phyloP scores from a whole-genome alignment of 2,329 filamentous ascomycete species.

The Blastomyces parvus region DNA sequence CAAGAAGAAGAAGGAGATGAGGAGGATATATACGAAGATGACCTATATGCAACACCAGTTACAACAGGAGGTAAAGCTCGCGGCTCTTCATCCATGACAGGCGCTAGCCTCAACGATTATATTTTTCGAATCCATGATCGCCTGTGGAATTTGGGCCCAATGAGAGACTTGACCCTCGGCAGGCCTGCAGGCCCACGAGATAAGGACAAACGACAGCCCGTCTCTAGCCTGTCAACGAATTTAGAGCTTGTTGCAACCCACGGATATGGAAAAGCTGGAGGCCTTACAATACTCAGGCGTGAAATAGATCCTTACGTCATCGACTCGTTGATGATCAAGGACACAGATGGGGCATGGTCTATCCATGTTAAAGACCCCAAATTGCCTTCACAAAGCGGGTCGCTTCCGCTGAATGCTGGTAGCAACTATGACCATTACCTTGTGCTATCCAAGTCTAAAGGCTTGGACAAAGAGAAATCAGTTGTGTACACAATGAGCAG shows the following conservation, averaged over 20 bases:
- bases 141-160: constrained; percentile 67
- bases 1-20: constrained; percentile 48
- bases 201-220: constrained; percentile 36
- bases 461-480: constrained; percentile 62
- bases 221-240: constrained; percentile 32
- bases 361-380: constrained; percentile 47
- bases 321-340: constrained; percentile 60
- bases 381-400: constrained; percentile 16
- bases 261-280: constrained; percentile 51
- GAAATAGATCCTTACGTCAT: constrained; percentile 65
- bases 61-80: constrained; percentile 15
- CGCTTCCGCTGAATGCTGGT: not conserved
- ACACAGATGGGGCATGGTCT: constrained; percentile 72
- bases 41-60: constrained; percentile 36
- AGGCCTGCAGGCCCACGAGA: constrained; percentile 35
- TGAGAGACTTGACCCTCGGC: constrained; percentile 65
- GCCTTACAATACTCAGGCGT: constrained; percentile 66
- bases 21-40: constrained; percentile 50
- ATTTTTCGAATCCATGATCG: constrained; percentile 68
- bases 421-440: constrained; percentile 60
- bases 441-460: constrained; percentile 63
- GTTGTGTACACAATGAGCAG: constrained; percentile 68
- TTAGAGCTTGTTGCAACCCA: constrained; percentile 47
- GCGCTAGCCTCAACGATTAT: constrained; percentile 44
- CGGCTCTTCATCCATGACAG: constrained; percentile 19